Evolutionary conservation across 202 grass and related monocot species (phyloP).

Genomic region (Carex arenaria): DNA sequence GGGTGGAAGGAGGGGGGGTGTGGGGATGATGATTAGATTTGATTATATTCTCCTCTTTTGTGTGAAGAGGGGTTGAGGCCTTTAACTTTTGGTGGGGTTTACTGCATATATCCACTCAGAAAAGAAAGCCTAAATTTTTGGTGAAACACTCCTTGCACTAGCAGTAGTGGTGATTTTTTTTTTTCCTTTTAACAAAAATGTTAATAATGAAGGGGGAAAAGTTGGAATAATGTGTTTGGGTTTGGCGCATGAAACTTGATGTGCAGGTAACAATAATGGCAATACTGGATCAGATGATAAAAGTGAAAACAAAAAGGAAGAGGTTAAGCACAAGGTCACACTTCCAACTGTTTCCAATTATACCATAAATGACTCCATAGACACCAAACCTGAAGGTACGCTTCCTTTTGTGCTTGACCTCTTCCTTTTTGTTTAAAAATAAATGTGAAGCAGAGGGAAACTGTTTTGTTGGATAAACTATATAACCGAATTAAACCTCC

Average conservation of each 20-base stretch:
- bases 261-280: slow-evolving; percentile 24
- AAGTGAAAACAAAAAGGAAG: slow-evolving; percentile 27
- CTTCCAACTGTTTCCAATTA: slow-evolving; percentile 94
- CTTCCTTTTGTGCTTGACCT: background rate
- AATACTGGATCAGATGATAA: slow-evolving; percentile 10
- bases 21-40: background rate
- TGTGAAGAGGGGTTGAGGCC: background rate
- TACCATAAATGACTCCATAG: slow-evolving; percentile 61
- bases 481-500: background rate
- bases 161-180: background rate
- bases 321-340: slow-evolving; percentile 50
- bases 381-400: slow-evolving; percentile 39
- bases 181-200: background rate
- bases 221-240: background rate
- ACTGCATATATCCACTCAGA: background rate
- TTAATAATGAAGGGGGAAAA: background rate
- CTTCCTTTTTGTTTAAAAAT: background rate
- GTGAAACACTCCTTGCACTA: background rate
- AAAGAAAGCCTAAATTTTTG: background rate
- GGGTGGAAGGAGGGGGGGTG: background rate
- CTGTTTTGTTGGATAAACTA: background rate
- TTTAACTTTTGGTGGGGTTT: slow-evolving; percentile 8
- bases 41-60: slow-evolving; percentile 15
- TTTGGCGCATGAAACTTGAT: slow-evolving; percentile 16
- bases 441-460: background rate